Conservation (phyloP, 768 basidiomycete genomes). For the Suillus bovinus region DNA sequence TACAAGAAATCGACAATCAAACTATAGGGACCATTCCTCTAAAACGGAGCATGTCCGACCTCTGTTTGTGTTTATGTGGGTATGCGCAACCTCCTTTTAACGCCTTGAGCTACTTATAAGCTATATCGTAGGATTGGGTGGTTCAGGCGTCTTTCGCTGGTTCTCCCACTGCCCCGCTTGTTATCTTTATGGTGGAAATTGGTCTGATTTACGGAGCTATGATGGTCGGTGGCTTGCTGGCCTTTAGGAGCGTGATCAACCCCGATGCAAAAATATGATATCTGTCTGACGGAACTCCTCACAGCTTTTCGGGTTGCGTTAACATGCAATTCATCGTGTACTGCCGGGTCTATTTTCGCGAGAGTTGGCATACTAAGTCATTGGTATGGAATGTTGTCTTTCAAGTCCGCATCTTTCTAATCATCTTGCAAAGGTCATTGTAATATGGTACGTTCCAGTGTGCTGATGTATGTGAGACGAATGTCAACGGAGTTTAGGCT, state of each 20-base stretch:
- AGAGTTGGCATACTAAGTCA: slow-evolving; percentile 18
- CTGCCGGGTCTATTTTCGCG: slow-evolving; percentile 19
- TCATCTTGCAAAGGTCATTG: slow-evolving; percentile 16
- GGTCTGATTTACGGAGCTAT: slow-evolving; percentile 20
- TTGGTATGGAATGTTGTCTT: slow-evolving; percentile 17
- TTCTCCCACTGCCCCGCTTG: background rate
- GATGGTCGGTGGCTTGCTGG: slow-evolving; percentile 23
- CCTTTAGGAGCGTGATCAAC: slow-evolving; percentile 18
- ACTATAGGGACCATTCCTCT: background rate
- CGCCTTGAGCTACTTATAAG: slow-evolving; percentile 7
- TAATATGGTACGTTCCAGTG: slow-evolving; percentile 19
- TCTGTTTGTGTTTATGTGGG: background rate
- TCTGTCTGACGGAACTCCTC: background rate
- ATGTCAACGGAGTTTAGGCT: slow-evolving; percentile 15
- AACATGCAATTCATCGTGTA: slow-evolving; percentile 28
- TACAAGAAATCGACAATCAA: slow-evolving; percentile 1
- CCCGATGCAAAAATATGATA: background rate
- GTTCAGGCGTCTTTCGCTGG: background rate
- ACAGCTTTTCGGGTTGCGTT: slow-evolving; percentile 29
- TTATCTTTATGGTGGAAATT: slow-evolving; percentile 11
- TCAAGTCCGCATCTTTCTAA: background rate
- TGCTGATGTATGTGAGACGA: background rate
- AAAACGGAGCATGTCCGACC: background rate
- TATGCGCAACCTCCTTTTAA: background rate
- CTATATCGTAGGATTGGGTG: background rate